Conservation (phyloP, 495 filamentous ascomycete species). For the Pseudevernia furfuracea region DNA sequence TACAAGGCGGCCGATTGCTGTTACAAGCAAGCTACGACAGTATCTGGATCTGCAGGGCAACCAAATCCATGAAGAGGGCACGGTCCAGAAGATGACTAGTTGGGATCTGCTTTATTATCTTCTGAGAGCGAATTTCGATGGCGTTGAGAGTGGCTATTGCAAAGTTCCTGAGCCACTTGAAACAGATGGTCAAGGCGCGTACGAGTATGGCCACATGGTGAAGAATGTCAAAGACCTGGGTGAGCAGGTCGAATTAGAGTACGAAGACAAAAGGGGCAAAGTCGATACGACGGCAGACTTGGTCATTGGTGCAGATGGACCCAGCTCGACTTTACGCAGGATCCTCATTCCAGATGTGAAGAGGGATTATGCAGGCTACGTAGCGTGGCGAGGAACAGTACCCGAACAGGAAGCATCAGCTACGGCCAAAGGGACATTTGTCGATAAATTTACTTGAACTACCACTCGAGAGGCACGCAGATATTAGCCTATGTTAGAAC, state of each 20-base stretch:
- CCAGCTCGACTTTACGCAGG: constrained; percentile 44
- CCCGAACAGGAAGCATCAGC: constrained; percentile 32
- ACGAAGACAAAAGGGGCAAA: constrained; percentile 32
- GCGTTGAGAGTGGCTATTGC: constrained; percentile 41
- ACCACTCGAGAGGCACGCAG: constrained; percentile 37
- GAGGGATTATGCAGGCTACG: constrained; percentile 50
- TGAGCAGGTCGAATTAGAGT: constrained; percentile 34
- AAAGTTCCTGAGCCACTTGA: constrained; percentile 31
- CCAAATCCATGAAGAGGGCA: constrained; percentile 36
- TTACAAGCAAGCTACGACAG: constrained; percentile 33
- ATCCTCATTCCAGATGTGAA: constrained; percentile 39
- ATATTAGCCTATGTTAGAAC: constrained; percentile 43
- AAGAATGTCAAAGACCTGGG: constrained; percentile 36
- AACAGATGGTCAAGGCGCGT: constrained; percentile 36
- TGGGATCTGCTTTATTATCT: constrained; percentile 51
- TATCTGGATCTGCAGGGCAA: constrained; percentile 41
- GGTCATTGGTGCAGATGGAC: constrained; percentile 50
- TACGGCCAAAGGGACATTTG: constrained; percentile 27
- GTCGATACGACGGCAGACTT: constrained; percentile 38
- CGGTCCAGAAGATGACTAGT: constrained; percentile 41
- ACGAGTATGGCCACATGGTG: constrained; percentile 43
- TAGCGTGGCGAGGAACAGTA: constrained; percentile 47
- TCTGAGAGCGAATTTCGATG: constrained; percentile 50
- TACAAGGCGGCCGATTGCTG: constrained; percentile 30
- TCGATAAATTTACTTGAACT: constrained; percentile 41